These are phyloP conservation scores for Pilasporangium apinafurcum DNA, from an alignment of 352 stramenopile genomes.

Conservation along the genomic window DNA sequence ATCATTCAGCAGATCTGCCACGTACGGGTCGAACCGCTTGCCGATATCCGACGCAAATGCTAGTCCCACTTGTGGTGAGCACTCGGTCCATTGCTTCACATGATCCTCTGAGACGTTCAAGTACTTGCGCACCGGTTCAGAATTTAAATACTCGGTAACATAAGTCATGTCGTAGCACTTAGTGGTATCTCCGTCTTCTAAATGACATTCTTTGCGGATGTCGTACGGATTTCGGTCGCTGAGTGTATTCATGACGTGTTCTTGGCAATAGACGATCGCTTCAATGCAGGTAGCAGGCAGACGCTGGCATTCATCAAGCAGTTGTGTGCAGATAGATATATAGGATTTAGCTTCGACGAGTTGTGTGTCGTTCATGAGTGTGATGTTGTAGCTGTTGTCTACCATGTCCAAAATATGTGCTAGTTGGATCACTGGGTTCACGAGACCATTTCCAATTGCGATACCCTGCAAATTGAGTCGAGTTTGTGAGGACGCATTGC, in stretches of 20 bases:
- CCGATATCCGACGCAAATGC: slow-evolving; percentile 68
- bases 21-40: slow-evolving; percentile 84
- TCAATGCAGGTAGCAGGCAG: slow-evolving; percentile 51
- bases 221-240: slow-evolving; percentile 63
- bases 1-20: slow-evolving; percentile 87
- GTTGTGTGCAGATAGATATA: too few relatives aligned
- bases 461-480: slow-evolving; percentile 26
- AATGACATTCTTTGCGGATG: slow-evolving; percentile 23
- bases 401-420: slow-evolving; percentile 51
- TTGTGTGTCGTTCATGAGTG: slow-evolving; percentile 27
- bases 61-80: slow-evolving; percentile 89
- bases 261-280: slow-evolving; percentile 90
- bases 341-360: too few relatives aligned
- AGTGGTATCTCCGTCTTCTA: neutral
- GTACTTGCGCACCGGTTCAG: neutral
- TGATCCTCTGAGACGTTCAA: slow-evolving; percentile 21
- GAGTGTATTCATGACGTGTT: too few relatives aligned
- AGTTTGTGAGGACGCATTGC: too few relatives aligned
- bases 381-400: slow-evolving; percentile 68
- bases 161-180: slow-evolving; percentile 1
- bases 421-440: slow-evolving; percentile 22
- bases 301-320: slow-evolving; percentile 26
- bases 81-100: slow-evolving; percentile 76
- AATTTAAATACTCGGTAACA: neutral
- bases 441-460: slow-evolving; percentile 31